Base-by-base conservation (phyloP, 192 early-diverging fungal genomes). In the Gamsiella multidivaricata region DNA sequence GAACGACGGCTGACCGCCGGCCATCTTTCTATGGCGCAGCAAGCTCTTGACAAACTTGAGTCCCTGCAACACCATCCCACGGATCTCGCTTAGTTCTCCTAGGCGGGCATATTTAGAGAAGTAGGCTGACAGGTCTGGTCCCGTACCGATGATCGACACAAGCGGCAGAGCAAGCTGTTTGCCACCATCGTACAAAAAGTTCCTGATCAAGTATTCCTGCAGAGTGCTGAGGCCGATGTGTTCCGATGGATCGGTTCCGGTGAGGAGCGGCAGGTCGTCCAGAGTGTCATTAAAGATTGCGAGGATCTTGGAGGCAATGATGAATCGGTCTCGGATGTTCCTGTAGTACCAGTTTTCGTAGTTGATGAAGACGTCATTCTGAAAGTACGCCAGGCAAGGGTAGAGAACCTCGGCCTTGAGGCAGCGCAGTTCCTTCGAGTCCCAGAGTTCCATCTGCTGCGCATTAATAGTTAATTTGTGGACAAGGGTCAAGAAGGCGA, bases 121-220 rank as follows among this genome's bases (percentile, higher is more conserved):
- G 41, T 76, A 70, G 56, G 69, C 50, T 20, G 81, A 57, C 46
- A 76, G 9, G 14, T 83, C 72, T 14, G 81, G 74, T 14, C 80
- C 84, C 22, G 66, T 54, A 12, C 78, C 71, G 39, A 88, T 79
- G 20, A 81, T 80, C 20, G 75, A 82, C 18, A 86, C 61, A 15
- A 87, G 54, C 2, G 84, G 84, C 23, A 79, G 54, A 14, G 80
- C 57, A 9, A 86, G 76, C 29, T 86, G 80, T 39, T 71, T 80
- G 22, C 81, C 83, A 36, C 84, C 86, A 20, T 88, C 82, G 32
- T 74, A 68, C 37, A 86, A 70, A 72, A 86, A 85, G 56, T 79
- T 71, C 11, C 62, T 70, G 39, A 81, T 28, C 14, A 88, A 20
- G 23, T 61, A 66, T 4, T 85, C 63, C 46, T 80, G 81, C 33